Conservation (phyloP, 495 filamentous ascomycete species). For the Lophiostoma macrostomum region DNA sequence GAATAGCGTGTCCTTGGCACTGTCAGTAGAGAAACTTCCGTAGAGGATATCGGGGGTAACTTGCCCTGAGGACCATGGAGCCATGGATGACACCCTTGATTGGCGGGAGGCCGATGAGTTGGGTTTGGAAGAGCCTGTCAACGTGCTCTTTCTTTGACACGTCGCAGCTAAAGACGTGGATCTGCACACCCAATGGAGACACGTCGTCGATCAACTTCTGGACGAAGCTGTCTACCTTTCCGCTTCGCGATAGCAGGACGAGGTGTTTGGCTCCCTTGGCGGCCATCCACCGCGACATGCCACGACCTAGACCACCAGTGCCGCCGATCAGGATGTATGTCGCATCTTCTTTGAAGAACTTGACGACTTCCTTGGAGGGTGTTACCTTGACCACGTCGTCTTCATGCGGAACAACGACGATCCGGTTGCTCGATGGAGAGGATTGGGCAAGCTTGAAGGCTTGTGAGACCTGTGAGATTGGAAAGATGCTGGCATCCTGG, state of each 20-base stretch:
- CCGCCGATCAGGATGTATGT: constrained; percentile 49
- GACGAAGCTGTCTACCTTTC: neutral
- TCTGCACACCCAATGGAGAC: neutral
- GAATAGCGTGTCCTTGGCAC: constrained; percentile 6
- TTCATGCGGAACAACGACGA: constrained; percentile 9
- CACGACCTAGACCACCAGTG: constrained; percentile 46
- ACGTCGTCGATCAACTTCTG: constrained; percentile 13
- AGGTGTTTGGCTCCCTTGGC: constrained; percentile 27
- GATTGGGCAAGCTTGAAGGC: constrained; percentile 1
- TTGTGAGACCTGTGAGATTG: neutral
- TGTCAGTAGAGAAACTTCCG: neutral
- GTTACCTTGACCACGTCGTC: constrained; percentile 14
- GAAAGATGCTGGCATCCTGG: neutral
- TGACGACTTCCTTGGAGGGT: neutral
- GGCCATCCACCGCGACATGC: constrained; percentile 29
- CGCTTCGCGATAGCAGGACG: constrained; percentile 27
- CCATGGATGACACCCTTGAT: constrained; percentile 24
- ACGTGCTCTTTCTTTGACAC: constrained; percentile 9
- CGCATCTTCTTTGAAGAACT: constrained; percentile 9
- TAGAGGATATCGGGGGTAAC: neutral
- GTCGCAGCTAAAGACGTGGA: constrained; percentile 15
- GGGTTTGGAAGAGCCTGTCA: neutral
- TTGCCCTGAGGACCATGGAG: constrained; percentile 21
- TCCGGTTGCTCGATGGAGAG: neutral
- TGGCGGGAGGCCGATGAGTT: constrained; percentile 10